Conservation (phyloP, 2,329 filamentous ascomycete genomes). For the Aspergillus pseudoglaucus region DNA sequence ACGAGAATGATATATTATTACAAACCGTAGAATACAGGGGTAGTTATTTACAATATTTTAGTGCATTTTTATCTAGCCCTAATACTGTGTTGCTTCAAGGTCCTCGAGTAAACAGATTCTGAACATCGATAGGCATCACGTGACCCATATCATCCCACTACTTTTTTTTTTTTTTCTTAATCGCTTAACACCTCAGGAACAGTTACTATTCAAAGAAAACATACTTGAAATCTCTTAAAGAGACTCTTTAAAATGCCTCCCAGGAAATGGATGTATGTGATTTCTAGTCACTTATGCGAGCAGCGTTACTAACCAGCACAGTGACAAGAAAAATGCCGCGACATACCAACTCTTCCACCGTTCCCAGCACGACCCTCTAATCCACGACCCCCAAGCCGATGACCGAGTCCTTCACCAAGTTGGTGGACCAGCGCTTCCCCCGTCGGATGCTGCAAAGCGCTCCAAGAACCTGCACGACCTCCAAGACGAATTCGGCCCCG, state of each 20-base stretch:
- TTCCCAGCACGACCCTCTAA: conserved; percentile 93
- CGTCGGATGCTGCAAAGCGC: conserved; percentile 30
- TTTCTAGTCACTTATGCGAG: background rate
- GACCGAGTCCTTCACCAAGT: conserved; percentile 82
- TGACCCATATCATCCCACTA: conserved; percentile 21
- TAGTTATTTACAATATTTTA: background rate
- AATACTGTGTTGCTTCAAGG: background rate
- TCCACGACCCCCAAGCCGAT: conserved; percentile 83
- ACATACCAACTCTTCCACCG: conserved; percentile 94
- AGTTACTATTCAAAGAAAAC: background rate
- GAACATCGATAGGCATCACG: conserved; percentile 22
- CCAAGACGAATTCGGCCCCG: conserved; percentile 63
- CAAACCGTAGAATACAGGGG: no score
- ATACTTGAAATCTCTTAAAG: background rate
- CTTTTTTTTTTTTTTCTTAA: conserved; percentile 17
- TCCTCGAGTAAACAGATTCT: background rate
- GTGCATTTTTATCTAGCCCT: background rate
- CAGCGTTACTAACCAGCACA: conserved; percentile 27
- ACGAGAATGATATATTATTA: background rate
- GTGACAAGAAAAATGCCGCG: conserved; percentile 84
- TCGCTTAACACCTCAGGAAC: conserved; percentile 2
- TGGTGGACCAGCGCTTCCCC: conserved; percentile 29
- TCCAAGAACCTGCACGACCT: conserved; percentile 67
- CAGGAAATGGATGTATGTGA: conserved; percentile 64
- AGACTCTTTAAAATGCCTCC: conserved; percentile 58